Evolutionary conservation across 116 monocot genomes (phyloP).

Genomic region (Phalaenopsis hybrid): DNA sequence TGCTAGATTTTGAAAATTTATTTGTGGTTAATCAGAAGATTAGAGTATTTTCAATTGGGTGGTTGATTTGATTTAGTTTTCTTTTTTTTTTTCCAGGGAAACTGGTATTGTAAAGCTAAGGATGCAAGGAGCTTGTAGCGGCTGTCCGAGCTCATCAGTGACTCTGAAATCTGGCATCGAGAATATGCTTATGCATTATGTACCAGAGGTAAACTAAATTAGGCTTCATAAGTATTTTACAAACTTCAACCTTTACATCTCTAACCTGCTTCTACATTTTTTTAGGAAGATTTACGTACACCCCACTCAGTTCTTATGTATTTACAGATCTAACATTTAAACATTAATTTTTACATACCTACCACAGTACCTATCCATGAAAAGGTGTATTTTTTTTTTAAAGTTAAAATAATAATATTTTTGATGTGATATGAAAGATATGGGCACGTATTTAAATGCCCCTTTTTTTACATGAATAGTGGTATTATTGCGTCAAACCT

Average conservation of each 20-base stretch:
- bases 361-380: no score
- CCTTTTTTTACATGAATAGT: no score
- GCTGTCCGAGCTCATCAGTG: constrained; percentile 96
- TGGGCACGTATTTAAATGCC: no score
- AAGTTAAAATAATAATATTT: no score
- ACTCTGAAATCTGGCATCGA: constrained; percentile 97
- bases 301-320: no score
- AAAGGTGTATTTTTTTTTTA: no score
- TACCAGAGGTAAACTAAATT: constrained; percentile 62
- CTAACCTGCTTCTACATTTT: no score
- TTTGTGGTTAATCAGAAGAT: not conserved
- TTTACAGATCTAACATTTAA: no score
- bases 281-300: no score
- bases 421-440: no score
- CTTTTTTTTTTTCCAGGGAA: constrained; percentile 36
- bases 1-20: no score
- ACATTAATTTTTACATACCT: no score
- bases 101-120: constrained; percentile 78
- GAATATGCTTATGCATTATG: constrained; percentile 99
- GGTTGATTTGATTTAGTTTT: not conserved
- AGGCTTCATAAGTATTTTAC: not conserved
- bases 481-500: not conserved
- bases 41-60: not conserved
- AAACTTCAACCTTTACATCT: not conserved
- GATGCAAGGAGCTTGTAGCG: constrained; percentile 98